Conservation (phyloP, 768 basidiomycete genomes). For the Astraeus odoratus region DNA sequence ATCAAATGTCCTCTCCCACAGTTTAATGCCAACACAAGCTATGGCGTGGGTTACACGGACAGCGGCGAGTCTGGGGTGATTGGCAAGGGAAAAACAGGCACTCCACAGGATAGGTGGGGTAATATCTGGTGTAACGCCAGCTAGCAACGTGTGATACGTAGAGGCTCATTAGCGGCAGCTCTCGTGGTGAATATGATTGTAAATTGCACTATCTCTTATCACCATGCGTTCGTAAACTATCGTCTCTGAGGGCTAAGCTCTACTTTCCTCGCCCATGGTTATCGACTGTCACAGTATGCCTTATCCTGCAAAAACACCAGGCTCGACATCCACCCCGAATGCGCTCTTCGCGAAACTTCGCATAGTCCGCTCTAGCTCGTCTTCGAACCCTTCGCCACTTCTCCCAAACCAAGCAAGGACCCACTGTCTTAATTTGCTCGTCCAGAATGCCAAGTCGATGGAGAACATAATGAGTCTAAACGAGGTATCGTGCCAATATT, state of each 20-base stretch:
- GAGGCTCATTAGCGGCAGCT: not conserved
- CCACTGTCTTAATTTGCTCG: slow-evolving; percentile 48
- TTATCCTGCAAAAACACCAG: slow-evolving; percentile 46
- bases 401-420: slow-evolving; percentile 34
- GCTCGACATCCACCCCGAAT: slow-evolving; percentile 69
- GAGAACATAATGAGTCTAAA: slow-evolving; percentile 62
- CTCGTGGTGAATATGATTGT: too few species aligned
- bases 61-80: slow-evolving; percentile 38
- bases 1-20: slow-evolving; percentile 57
- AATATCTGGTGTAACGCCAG: slow-evolving; percentile 69
- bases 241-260: too few species aligned
- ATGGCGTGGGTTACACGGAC: slow-evolving; percentile 74
- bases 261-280: not conserved
- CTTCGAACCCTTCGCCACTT: slow-evolving; percentile 58
- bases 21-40: slow-evolving; percentile 62
- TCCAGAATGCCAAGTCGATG: slow-evolving; percentile 70
- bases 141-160: too few species aligned
- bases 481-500: slow-evolving; percentile 51
- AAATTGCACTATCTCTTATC: too few species aligned
- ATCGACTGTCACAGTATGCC: not conserved
- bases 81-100: slow-evolving; percentile 45
- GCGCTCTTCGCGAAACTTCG: slow-evolving; percentile 69
- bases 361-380: slow-evolving; percentile 72
- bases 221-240: too few species aligned
- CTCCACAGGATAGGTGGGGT: slow-evolving; percentile 59